A percentile compares a stretch with the other conserved stretches of the same genome.
Conservation (phyloP, 202 grass and related monocot species). For the Setaria viridis region DNA sequence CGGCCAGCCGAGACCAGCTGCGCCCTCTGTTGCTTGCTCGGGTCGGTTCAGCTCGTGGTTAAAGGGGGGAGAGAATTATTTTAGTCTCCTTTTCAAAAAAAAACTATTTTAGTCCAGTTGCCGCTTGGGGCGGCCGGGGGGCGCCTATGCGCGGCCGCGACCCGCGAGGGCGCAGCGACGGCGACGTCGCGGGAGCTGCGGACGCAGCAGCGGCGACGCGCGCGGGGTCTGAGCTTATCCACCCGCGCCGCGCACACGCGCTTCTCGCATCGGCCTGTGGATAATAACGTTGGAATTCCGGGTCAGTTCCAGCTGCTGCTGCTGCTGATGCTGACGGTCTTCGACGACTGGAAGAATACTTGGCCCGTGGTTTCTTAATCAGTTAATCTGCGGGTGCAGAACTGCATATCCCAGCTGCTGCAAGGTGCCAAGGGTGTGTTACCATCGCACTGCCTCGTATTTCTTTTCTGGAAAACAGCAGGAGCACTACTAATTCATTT, state of each 20-base stretch:
- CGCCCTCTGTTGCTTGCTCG: background rate
- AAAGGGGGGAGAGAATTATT: background rate
- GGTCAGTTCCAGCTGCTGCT: background rate
- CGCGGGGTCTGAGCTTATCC: slow-evolving; percentile 1
- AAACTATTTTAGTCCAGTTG: background rate
- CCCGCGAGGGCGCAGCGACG: background rate
- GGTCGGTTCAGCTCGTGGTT: background rate
- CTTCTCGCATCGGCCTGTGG: background rate
- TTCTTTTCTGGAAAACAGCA: too few species aligned
- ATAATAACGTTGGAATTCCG: background rate
- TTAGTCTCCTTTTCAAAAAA: too few species aligned
- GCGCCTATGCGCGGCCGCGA: background rate
- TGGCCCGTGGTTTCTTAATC: background rate
- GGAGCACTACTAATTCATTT: too few species aligned
- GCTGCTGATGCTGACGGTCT: background rate
- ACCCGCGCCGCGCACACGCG: background rate
- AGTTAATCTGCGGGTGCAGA: background rate
- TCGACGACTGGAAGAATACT: background rate
- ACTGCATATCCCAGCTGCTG: background rate
- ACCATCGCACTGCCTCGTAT: too few species aligned
- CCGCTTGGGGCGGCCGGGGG: background rate
- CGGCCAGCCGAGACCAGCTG: background rate
- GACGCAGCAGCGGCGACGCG: background rate
- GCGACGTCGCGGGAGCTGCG: slow-evolving; percentile 1
- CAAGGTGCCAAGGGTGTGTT: background rate